Percentiles rank a stretch among this genome's conserved stretches.
Conservation (phyloP, 768 basidiomycete species). For the Lyophyllum decastes region DNA sequence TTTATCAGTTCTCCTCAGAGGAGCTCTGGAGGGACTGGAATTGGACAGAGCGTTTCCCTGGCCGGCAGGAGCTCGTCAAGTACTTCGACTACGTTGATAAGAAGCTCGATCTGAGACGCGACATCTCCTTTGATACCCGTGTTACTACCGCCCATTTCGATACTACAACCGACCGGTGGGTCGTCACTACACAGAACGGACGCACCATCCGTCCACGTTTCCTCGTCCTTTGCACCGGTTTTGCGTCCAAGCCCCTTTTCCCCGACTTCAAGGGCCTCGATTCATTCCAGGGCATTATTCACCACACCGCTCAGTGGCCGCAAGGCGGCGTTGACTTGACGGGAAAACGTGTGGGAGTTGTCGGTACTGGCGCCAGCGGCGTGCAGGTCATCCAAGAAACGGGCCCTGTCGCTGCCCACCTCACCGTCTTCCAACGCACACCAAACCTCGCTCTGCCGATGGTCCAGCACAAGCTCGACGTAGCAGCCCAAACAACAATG, state of each 20-base stretch:
- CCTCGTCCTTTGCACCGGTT: conserved; percentile 25
- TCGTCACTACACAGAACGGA: conserved; percentile 20
- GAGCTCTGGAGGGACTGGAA: conserved; percentile 28
- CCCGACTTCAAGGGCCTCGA: conserved; percentile 21
- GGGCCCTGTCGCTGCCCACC: conserved; percentile 19
- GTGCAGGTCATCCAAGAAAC: conserved; percentile 27
- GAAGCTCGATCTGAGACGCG: conserved; percentile 24
- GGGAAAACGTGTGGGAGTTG: conserved; percentile 26
- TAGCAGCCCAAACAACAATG: conserved; percentile 13
- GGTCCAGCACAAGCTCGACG: conserved; percentile 17
- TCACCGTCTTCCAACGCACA: conserved; percentile 30
- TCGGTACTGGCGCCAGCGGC: conserved; percentile 27
- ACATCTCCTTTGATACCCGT: conserved; percentile 23
- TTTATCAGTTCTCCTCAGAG: conserved; percentile 24
- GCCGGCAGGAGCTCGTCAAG: conserved; percentile 18
- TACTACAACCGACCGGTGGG: conserved; percentile 19
- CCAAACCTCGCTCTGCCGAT: conserved; percentile 25
- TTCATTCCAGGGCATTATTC: conserved; percentile 22
- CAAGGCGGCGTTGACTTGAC: conserved; percentile 18
- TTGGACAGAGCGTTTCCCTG: conserved; percentile 17
- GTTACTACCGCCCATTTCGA: conserved; percentile 23
- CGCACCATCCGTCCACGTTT: conserved; percentile 16
- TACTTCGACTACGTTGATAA: conserved; percentile 25
- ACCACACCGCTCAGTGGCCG: conserved; percentile 27
- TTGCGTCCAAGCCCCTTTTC: conserved; percentile 22